phyloP scores from a whole-genome alignment of 2,329 filamentous ascomycete species.

The Cryphonectria nitschkei region DNA sequence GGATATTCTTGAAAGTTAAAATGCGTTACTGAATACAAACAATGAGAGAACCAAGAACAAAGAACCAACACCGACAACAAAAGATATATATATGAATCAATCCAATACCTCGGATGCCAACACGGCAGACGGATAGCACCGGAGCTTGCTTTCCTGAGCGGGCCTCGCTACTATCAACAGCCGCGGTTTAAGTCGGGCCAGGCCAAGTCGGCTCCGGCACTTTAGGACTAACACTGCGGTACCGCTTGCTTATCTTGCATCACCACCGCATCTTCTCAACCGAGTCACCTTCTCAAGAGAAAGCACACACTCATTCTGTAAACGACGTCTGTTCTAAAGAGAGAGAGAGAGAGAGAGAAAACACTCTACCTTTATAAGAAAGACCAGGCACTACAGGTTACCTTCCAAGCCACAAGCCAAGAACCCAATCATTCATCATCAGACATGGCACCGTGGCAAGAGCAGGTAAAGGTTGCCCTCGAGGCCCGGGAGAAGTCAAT shows the following conservation, averaged over 20 bases:
- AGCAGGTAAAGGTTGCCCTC: conserved; percentile 38
- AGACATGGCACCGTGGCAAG: conserved; percentile 35
- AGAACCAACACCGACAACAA: background rate
- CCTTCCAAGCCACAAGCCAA: background rate
- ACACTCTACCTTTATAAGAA: background rate
- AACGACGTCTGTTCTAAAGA: background rate
- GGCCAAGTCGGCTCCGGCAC: background rate
- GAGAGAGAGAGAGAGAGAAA: too few species aligned
- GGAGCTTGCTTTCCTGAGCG: background rate
- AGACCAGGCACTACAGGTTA: background rate
- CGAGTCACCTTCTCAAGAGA: background rate
- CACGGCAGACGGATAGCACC: background rate
- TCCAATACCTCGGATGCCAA: background rate
- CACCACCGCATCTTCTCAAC: background rate
- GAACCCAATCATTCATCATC: background rate
- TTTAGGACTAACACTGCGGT: background rate
- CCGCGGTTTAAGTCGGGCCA: background rate
- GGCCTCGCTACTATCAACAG: background rate
- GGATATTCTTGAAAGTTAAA: too few species aligned
- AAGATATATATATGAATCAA: background rate
- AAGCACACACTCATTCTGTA: background rate
- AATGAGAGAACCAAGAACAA: too few species aligned
- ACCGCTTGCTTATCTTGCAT: background rate
- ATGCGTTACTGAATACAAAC: too few species aligned
- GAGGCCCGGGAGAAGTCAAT: conserved; percentile 41